Percentiles rank a stretch among this genome's conserved stretches.
phyloP scores from a whole-genome alignment of 2,329 filamentous ascomycete species.

The Phymatotrichopsis omnivora region DNA sequence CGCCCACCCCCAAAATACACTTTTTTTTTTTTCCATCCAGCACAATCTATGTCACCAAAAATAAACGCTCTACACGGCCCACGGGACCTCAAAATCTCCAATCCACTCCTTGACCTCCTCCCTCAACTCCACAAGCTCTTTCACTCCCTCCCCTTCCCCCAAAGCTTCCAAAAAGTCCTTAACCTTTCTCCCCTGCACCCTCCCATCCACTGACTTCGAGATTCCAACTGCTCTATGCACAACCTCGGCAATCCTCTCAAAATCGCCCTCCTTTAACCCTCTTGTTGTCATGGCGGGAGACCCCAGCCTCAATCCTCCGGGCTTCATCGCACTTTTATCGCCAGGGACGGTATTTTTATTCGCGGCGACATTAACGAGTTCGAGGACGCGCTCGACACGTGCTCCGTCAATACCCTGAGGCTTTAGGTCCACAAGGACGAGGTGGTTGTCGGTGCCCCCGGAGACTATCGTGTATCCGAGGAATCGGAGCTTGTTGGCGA shows the following conservation, averaged over 20 bases:
- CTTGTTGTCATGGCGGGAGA: constrained; percentile 96
- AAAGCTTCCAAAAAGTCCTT: constrained; percentile 60
- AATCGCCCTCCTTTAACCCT: constrained; percentile 83
- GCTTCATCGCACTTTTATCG: constrained; percentile 82
- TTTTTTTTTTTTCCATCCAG: too few species aligned
- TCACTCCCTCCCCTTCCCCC: constrained; percentile 54
- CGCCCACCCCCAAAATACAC: too few species aligned
- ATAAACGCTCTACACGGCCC: constrained; percentile 40
- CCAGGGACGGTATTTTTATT: constrained; percentile 99
- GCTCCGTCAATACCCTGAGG: constrained; percentile 78
- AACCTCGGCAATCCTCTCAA: constrained; percentile 73
- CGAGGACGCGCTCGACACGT: constrained; percentile 78
- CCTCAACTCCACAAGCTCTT: constrained; percentile 62
- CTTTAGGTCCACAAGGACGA: constrained; percentile 87
- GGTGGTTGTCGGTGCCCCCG: constrained; percentile 93
- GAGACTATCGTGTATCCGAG: constrained; percentile 83
- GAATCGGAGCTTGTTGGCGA: constrained; percentile 66
- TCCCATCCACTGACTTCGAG: constrained; percentile 62
- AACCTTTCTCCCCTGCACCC: constrained; percentile 57
- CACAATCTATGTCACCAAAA: too few species aligned
- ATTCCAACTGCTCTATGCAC: constrained; percentile 76
- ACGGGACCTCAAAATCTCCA: constrained; percentile 61
- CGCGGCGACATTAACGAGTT: constrained; percentile 88
- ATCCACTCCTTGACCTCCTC: constrained; percentile 72
- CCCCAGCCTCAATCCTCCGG: constrained; percentile 85